These are phyloP conservation scores for Vigna unguiculata DNA, from an alignment of 306 rosid genomes.

Conservation along the genomic window DNA sequence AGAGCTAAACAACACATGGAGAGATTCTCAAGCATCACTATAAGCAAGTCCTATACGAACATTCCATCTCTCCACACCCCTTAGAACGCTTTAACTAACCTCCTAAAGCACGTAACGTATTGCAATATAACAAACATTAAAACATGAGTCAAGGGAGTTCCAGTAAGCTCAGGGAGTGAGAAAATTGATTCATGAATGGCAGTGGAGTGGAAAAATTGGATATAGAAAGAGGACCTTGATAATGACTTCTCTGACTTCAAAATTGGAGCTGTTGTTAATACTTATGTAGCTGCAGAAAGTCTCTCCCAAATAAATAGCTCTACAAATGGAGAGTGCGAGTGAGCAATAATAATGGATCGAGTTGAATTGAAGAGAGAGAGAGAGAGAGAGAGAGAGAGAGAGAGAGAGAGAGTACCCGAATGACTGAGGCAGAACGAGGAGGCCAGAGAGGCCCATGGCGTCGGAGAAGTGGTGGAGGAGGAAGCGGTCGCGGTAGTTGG, in stretches of 20 bases:
- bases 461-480: conserved; percentile 78
- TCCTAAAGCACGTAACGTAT: neutral
- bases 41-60: neutral
- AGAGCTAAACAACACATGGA: neutral
- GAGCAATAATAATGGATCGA: neutral
- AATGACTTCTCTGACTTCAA: conserved; percentile 80
- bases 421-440: conserved; percentile 97
- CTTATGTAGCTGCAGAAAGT: conserved; percentile 96
- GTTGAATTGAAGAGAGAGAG: neutral
- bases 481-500: conserved; percentile 69
- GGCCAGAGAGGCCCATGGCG: conserved; percentile 91
- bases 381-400: neutral
- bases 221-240: conserved; percentile 65
- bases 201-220: neutral
- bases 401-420: conserved; percentile 63
- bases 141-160: neutral
- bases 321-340: conserved; percentile 35
- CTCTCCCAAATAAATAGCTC: conserved; percentile 97
- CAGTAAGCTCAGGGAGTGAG: neutral
- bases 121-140: neutral
- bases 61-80: neutral
- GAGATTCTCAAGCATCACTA: neutral
- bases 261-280: conserved; percentile 88
- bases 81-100: too few species aligned
- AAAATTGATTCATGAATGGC: neutral